Evolutionary conservation across 2,329 filamentous ascomycete genomes (phyloP).

Genomic region (Botrytis paeoniae): DNA sequence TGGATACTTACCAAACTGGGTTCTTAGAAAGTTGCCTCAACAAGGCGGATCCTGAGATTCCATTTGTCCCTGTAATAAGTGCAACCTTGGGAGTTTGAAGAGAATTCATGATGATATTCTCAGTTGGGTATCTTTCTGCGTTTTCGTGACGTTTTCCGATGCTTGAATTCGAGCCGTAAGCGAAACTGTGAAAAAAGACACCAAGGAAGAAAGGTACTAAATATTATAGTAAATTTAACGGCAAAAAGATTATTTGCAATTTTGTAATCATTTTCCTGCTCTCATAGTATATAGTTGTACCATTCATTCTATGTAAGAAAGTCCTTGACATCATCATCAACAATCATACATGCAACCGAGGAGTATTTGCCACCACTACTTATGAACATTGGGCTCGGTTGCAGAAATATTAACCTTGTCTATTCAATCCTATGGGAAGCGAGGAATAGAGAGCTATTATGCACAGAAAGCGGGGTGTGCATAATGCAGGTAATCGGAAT

Average conservation of each 20-base stretch:
- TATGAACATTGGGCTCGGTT: not conserved
- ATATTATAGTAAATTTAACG: not conserved
- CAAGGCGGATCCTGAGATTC: constrained; percentile 7
- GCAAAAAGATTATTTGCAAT: not conserved
- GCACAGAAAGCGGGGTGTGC: not conserved
- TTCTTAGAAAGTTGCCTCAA: constrained; percentile 3
- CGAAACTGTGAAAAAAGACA: not conserved
- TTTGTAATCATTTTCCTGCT: not conserved
- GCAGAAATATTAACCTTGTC: not conserved
- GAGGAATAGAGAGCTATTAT: not conserved
- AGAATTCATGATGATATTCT: not conserved
- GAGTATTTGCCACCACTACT: not conserved
- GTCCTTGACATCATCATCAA: not conserved
- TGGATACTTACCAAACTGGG: not conserved
- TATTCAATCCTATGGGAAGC: not conserved
- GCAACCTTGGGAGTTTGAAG: not conserved
- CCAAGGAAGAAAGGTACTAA: not conserved
- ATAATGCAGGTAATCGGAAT: not conserved
- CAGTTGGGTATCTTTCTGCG: not conserved
- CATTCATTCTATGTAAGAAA: not conserved
- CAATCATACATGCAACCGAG: not conserved
- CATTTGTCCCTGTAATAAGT: constrained; percentile 12
- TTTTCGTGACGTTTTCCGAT: not conserved
- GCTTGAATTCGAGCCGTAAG: not conserved
- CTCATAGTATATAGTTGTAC: not conserved